Evolutionary conservation across 345 rosid genomes (phyloP).

Genomic region (Camelina laxa): DNA sequence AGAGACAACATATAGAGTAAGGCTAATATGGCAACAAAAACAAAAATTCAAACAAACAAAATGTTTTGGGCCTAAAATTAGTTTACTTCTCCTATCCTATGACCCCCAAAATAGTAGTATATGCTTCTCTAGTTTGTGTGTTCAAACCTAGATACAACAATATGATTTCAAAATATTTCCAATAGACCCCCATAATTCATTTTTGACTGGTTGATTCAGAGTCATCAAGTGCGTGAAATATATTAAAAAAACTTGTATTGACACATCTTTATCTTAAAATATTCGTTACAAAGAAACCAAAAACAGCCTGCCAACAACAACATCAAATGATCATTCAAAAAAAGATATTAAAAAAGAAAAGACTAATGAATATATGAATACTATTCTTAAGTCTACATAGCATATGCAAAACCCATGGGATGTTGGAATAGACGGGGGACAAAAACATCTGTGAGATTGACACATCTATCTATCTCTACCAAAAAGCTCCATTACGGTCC

Average conservation of each 20-base stretch:
- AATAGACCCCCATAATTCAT: conserved; percentile 17
- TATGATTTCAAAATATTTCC: conserved; percentile 10
- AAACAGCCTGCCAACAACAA: neutral
- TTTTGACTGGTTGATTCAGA: conserved; percentile 3
- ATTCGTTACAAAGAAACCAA: neutral
- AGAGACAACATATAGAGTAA: conserved; percentile 16
- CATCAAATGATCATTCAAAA: conserved; percentile 16
- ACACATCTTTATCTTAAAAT: neutral
- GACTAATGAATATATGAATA: neutral
- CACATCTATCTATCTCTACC: conserved; percentile 23
- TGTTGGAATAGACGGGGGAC: conserved; percentile 48
- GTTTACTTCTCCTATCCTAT: neutral
- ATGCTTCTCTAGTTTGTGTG: neutral
- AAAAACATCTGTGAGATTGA: conserved; percentile 40
- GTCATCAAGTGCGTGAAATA: neutral
- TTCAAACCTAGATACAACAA: conserved; percentile 2
- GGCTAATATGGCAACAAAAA: conserved; percentile 25
- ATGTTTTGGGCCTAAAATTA: neutral
- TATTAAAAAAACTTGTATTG: neutral
- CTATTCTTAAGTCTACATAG: conserved; percentile 35
- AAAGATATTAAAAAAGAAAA: too few species aligned
- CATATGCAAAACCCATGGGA: conserved; percentile 39
- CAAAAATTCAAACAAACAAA: conserved; percentile 15
- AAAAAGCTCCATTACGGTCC: conserved; percentile 23
- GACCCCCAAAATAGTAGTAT: conserved; percentile 20